Conservation (phyloP, 495 filamentous ascomycete species). For the Aspergillus panamensis region DNA sequence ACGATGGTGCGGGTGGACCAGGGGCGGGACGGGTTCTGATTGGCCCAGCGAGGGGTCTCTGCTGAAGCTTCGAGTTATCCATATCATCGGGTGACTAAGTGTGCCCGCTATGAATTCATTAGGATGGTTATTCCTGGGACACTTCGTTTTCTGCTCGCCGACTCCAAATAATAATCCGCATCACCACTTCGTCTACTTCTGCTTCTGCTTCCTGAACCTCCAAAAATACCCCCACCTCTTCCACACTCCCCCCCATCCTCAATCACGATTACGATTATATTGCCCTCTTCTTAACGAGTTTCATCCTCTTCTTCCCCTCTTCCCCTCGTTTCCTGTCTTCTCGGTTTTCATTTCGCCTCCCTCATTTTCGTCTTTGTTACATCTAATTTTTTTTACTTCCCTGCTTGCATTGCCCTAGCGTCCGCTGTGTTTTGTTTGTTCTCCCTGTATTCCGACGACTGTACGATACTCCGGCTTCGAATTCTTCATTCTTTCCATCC, state of each 20-base stretch:
- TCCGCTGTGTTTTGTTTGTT: slow-evolving; percentile 6
- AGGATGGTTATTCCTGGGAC: neutral
- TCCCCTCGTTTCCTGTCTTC: slow-evolving; percentile 16
- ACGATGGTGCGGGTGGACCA: slow-evolving; percentile 30
- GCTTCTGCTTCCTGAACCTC: slow-evolving; percentile 3
- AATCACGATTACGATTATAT: slow-evolving; percentile 29
- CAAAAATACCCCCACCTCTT: slow-evolving; percentile 7
- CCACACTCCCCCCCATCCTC: slow-evolving; percentile 6
- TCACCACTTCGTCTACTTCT: neutral
- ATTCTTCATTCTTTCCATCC: slow-evolving; percentile 6
- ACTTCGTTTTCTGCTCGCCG: neutral
- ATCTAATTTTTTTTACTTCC: slow-evolving; percentile 11
- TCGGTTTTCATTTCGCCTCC: slow-evolving; percentile 14
- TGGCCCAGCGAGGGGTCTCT: slow-evolving; percentile 19
- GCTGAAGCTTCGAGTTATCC: slow-evolving; percentile 22
- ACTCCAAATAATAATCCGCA: slow-evolving; percentile 4
- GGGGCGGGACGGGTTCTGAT: slow-evolving; percentile 29
- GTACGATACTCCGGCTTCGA: slow-evolving; percentile 14
- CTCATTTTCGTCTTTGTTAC: slow-evolving; percentile 12
- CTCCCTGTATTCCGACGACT: slow-evolving; percentile 13
- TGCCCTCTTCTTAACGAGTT: slow-evolving; percentile 15
- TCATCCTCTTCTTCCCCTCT: slow-evolving; percentile 15
- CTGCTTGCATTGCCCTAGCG: slow-evolving; percentile 7
- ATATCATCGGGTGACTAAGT: neutral
- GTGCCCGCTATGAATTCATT: slow-evolving; percentile 1